These are phyloP conservation scores for Metrosideros polymorpha DNA, from an alignment of 441 rosid genomes.

Conservation along the genomic window DNA sequence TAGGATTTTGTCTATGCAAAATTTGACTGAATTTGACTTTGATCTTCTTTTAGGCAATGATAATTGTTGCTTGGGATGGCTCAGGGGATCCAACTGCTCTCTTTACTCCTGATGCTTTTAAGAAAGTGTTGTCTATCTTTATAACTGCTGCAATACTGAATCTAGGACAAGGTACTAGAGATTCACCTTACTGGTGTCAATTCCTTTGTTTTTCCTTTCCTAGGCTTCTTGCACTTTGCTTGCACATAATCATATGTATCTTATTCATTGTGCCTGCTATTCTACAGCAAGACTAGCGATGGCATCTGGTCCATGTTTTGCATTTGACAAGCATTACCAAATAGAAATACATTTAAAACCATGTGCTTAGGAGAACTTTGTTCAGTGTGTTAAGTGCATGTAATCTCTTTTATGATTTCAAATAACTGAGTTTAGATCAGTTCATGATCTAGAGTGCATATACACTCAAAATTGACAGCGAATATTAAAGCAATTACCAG, in stretches of 20 bases:
- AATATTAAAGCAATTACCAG: not conserved
- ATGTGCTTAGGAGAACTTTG: too few species aligned
- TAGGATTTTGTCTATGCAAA: not conserved
- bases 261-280: not conserved
- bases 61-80: conserved; percentile 91
- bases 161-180: conserved; percentile 84
- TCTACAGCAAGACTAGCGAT: not conserved
- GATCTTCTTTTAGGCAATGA: conserved; percentile 64
- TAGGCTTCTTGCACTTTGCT: not conserved
- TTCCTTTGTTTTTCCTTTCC: not conserved
- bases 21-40: conserved; percentile 14
- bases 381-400: too few species aligned
- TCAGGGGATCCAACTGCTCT: conserved; percentile 44
- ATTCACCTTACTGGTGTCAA: not conserved
- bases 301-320: not conserved
- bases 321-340: not conserved
- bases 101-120: conserved; percentile 50
- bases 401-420: not conserved
- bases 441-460: not conserved
- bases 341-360: too few species aligned
- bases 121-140: conserved; percentile 79
- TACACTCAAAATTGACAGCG: not conserved
- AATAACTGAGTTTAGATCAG: not conserved
- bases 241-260: not conserved
- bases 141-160: conserved; percentile 96